phyloP scores from a whole-genome alignment of 2,329 filamentous ascomycete genomes.

The Apiospora hydei region DNA sequence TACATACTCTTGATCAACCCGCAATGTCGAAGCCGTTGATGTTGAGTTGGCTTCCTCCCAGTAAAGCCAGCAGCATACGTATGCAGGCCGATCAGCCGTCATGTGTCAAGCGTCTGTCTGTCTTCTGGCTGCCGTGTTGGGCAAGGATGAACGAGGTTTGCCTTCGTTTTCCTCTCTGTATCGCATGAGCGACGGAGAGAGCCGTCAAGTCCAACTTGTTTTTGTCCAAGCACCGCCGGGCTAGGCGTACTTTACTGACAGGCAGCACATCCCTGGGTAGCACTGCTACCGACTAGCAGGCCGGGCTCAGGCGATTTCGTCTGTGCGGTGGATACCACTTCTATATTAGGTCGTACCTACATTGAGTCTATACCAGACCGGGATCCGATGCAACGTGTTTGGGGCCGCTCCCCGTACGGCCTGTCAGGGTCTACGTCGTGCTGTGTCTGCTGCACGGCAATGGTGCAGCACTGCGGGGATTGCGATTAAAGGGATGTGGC shows the following conservation, averaged over 20 bases:
- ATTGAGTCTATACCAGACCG: too few relatives aligned
- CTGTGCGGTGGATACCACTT: constrained; percentile 8
- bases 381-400: background rate
- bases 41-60: too few relatives aligned
- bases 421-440: background rate
- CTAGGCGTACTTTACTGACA: too few relatives aligned
- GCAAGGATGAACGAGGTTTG: background rate
- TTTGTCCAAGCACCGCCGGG: background rate
- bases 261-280: background rate
- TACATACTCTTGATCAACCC: too few relatives aligned
- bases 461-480: background rate
- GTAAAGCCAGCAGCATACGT: too few relatives aligned
- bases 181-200: background rate
- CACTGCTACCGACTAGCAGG: background rate
- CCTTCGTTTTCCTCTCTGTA: background rate
- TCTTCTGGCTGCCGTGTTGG: too few relatives aligned
- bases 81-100: background rate
- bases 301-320: background rate
- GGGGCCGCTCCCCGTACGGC: background rate
- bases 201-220: background rate
- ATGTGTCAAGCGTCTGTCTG: background rate
- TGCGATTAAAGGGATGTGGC: background rate
- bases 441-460: background rate
- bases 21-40: too few relatives aligned
- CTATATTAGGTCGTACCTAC: background rate